A percentile compares a stretch with the other conserved stretches of the same genome.
phyloP scores from a whole-genome alignment of 2,329 filamentous ascomycete species.

The Emergomyces africanus region DNA sequence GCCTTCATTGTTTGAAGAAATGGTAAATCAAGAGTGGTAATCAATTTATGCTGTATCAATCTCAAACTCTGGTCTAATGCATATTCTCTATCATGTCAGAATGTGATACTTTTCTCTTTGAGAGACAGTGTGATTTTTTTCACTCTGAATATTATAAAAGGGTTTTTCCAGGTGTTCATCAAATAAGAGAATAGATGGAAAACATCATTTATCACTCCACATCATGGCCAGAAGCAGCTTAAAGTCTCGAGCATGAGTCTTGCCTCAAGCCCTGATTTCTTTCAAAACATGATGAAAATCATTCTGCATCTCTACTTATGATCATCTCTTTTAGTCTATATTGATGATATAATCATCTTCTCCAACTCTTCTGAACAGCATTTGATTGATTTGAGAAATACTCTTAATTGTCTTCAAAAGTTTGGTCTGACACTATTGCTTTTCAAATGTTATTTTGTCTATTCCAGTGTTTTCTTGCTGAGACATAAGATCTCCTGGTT shows the following conservation, averaged over 20 bases:
- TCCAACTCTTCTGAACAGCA: neutral
- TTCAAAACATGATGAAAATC: slow-evolving; percentile 3
- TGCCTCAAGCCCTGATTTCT: neutral
- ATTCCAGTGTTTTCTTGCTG: neutral
- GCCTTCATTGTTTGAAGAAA: neutral
- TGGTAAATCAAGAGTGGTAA: neutral
- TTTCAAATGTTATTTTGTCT: neutral
- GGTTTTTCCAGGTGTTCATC: slow-evolving; percentile 1
- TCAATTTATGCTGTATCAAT: neutral
- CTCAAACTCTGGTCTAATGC: neutral
- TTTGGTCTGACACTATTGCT: neutral
- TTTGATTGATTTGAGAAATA: neutral
- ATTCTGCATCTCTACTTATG: neutral
- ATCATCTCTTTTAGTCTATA: neutral
- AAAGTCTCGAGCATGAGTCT: neutral
- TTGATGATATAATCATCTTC: slow-evolving; percentile 3
- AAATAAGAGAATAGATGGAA: neutral
- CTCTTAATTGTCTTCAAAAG: neutral
- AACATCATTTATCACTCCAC: neutral
- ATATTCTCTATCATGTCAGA: neutral
- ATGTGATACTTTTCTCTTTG: neutral
- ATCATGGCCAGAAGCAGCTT: neutral
- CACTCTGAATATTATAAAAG: neutral
- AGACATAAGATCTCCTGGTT: neutral
- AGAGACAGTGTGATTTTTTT: neutral